Evolutionary conservation across 768 basidiomycete genomes (phyloP), one percentile per base, ranked within the genome.

Genomic region (Gelatoporia subvermispora): DNA sequence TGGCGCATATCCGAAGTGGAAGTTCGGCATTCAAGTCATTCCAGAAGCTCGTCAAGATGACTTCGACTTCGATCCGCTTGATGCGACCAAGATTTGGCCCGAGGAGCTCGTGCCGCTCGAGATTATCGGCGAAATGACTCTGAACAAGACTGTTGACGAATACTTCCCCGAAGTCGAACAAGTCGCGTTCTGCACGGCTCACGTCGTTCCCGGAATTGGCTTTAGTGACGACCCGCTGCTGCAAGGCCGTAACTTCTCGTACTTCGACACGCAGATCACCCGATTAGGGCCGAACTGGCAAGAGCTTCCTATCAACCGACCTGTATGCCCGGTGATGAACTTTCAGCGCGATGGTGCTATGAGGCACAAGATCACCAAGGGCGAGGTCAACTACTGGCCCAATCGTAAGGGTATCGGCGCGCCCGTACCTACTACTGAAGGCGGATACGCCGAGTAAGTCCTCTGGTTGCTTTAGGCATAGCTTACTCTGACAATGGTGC

Each of bases 121-220:
- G 56, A 72, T 78, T 53, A 84, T 94, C 42, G 92, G 91, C 31
- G 85, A 86, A 63, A 66, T 94, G 57, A 76, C 81, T 2, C 64
- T 88, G 28, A 72, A 86, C 56, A 72, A 78, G 20, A 72, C 67
- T 0, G 81, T 84, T 21, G 78, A 85, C 45, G 86, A 89, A 57
- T 93, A 78, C 69, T 93, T 93, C 69, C 69, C 89, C 10, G 90
- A 94, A 68, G 82, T 81, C 5, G 93, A 95, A 66, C 91, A 93
- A 66, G 84, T 84, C 45, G 92, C 91, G 0, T 94, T 92, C 66
- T 94, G 88, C 65, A 94, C 90, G 1, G 59, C 68, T 20, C 70
- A 72, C 31, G 56, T 71, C 23, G 81, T 84, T 8, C 83, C 81
- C 3, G 82, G 81, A 7, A 83, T 84, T 45, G 82, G 80, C 7